Base-by-base conservation (phyloP, 2,329 filamentous ascomycete genomes). In the Fusarium torulosum region DNA sequence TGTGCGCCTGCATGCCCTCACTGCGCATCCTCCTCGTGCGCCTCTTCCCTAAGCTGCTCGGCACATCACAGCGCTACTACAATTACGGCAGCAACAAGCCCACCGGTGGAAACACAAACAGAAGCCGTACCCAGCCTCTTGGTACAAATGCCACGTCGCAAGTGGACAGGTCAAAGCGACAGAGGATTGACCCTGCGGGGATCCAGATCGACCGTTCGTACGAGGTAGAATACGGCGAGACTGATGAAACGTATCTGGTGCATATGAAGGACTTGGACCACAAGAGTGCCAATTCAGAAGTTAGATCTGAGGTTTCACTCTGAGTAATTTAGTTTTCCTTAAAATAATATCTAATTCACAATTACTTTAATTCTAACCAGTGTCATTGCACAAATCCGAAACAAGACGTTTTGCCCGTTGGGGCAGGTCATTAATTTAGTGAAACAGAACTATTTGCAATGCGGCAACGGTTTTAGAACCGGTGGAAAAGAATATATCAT, bases 1-100 rank as follows among this genome's bases (percentile, higher is more conserved):
- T 82, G 10, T 80, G 79, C 58, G 77, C 75, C 10, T 81, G 79
- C 44, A 69, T 81, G 74, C 79, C 79, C 0, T 73, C 78, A 0
- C 53, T 81, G 4, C 73, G 78, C 10, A 69, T 78, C 7, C 63
- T 80, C 0, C 71, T 81, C 4, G 74, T 79, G 13, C 69, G 75
- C 0, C 68, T 82, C 31, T 79, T 83, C 66, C 82, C 82, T 31
- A 73, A 69, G 56, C 15, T 78, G 0, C 60, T 75, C 9, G 74
- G 75, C 13, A 73, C 76, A 17, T 71, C 76, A 3, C 72, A 74
- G n/a, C 59, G 66, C 10, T 75, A 75, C 51, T 75, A 78, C 1
- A 23, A 45, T 10, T 45, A 45, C 19, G 50, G 23, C 10, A 67
- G 57, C 37, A 66, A 60, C 51, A 70, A 53, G 13, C 61, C 40